Evolutionary conservation across 2,329 filamentous ascomycete genomes (phyloP).

Genomic region (Helminthosporium solani): DNA sequence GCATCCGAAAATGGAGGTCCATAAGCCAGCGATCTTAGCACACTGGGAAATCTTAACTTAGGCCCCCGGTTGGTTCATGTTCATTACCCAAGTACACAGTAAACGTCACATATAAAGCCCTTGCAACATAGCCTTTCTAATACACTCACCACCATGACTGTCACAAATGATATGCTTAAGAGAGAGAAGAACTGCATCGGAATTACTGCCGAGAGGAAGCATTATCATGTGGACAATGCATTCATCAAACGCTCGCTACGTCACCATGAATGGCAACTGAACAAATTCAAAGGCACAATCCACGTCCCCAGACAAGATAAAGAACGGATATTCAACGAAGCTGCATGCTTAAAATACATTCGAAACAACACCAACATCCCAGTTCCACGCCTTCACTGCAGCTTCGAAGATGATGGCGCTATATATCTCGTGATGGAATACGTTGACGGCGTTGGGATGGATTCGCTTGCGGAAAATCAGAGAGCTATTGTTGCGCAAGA

Average conservation of each 20-base stretch:
- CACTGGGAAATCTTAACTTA: no score
- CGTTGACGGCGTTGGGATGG: constrained; percentile 5
- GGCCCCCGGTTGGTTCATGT: no score
- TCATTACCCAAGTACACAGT: no score
- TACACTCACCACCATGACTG: no score
- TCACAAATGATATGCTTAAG: neutral
- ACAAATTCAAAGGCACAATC: constrained; percentile 10
- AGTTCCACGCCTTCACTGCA: constrained; percentile 4
- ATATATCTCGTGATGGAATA: constrained; percentile 7
- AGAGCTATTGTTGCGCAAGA: constrained; percentile 2
- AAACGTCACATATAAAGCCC: no score
- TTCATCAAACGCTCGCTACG: constrained; percentile 18
- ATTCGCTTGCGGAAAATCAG: constrained; percentile 1
- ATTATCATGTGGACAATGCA: constrained; percentile 12
- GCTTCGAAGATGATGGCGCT: constrained; percentile 7
- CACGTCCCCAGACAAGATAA: constrained; percentile 9
- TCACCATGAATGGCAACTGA: constrained; percentile 16
- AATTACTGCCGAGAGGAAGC: constrained; percentile 16
- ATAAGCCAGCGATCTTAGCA: no score
- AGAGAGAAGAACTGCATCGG: constrained; percentile 16
- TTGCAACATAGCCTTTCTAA: no score
- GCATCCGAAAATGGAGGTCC: no score
- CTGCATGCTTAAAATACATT: constrained; percentile 4
- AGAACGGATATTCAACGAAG: constrained; percentile 12
- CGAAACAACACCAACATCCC: constrained; percentile 6